These are phyloP conservation scores for Neobulgaria alba DNA, from an alignment of 2,329 filamentous ascomycete species.

Conservation along the genomic window DNA sequence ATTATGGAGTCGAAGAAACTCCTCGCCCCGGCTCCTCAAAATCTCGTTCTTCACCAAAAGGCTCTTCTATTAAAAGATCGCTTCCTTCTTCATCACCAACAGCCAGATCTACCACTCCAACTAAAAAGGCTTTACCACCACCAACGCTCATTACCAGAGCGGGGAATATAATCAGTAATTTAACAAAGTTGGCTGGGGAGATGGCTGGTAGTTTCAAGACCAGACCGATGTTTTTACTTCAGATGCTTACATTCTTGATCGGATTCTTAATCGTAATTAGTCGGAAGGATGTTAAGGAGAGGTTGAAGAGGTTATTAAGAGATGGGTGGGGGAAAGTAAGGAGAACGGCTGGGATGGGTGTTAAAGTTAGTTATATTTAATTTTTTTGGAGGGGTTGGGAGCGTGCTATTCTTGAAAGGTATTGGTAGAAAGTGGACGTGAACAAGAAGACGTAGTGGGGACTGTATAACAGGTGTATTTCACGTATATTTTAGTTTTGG, in stretches of 20 bases:
- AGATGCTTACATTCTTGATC: constrained; percentile 68
- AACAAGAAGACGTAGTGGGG: too few species aligned
- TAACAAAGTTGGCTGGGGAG: constrained; percentile 43
- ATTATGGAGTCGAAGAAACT: constrained; percentile 59
- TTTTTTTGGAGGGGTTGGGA: too few species aligned
- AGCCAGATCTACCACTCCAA: constrained; percentile 13
- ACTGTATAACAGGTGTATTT: too few species aligned
- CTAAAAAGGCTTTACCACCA: constrained; percentile 14
- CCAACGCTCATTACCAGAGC: constrained; percentile 32
- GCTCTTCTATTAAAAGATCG: constrained; percentile 28
- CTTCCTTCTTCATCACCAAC: constrained; percentile 11
- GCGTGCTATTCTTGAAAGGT: too few species aligned
- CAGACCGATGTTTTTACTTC: constrained; percentile 49
- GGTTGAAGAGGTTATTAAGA: constrained; percentile 59
- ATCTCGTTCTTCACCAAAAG: constrained; percentile 27
- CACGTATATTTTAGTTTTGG: too few species aligned
- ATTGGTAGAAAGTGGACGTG: too few species aligned
- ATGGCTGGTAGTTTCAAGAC: constrained; percentile 42
- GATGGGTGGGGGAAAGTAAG: constrained; percentile 50
- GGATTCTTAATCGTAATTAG: constrained; percentile 71
- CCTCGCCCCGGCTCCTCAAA: constrained; percentile 2
- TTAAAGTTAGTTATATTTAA: constrained; percentile 94
- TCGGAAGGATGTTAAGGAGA: constrained; percentile 64
- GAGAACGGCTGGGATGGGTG: constrained; percentile 76
- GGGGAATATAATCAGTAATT: constrained; percentile 42